Base-by-base conservation (phyloP, 805 yeast genomes). In the Kluyveromyces siamensis region DNA sequence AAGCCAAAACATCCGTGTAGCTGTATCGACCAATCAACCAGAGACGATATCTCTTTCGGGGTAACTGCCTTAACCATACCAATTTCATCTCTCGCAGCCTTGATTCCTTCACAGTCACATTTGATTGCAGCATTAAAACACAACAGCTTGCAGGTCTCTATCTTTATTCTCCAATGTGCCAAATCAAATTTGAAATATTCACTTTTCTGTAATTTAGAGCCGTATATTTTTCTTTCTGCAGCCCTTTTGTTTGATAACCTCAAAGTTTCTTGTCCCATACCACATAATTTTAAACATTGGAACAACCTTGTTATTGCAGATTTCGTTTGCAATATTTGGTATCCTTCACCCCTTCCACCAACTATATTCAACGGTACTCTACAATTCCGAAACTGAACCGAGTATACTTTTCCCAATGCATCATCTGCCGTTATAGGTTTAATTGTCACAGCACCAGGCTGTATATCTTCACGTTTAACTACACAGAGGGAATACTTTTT, bases 261-360 rank as follows among this genome's bases (percentile, higher is more conserved):
- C 48, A 81, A 67, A 2, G 82, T 78, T 55, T 71, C 76, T 55
- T 79, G 83, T 8, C 81, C 85, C 39, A 72, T 76, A 6, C 86
- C 86, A 53, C 81, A 69, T 30, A 75, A 62, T 58, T 85, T 69
- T 85, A 81, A 80, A 62, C 85, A 81, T 61, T 81, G 85, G 62
- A 80, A 86, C 53, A 81, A 76, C 59, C 85, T 69, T n/a, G 86
- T 85, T 1, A 85, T 84, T 1, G 85, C 85, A 40, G 81, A 68
- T 49, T 85, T 71, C 19, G 82, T 77, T 62, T 80, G 85, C 55
- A 81, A 77, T 53, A 81, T 69, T 51, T 76, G 80, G 58, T 80
- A 81, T 1, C 86, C 87, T 48, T 73, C 71, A 27, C 86, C 84
- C 48, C 77, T 66, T n/a, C 66, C 59, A 61, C 70, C 74, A 46